Conservation (phyloP, 192 early-diverging fungal genomes). For the Coemansia guatemalensis region DNA sequence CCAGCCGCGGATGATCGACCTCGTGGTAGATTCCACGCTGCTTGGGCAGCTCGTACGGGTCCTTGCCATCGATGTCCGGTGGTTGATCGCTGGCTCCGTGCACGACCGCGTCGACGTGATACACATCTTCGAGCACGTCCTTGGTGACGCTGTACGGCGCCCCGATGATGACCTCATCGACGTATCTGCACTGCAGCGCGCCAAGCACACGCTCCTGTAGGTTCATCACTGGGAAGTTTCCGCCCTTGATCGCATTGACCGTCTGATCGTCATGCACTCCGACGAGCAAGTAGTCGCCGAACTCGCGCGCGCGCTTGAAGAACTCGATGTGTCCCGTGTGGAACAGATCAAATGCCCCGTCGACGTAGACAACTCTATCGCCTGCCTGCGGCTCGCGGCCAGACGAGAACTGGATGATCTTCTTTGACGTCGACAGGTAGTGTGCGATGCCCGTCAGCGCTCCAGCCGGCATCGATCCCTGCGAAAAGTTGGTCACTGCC, state of each 20-base stretch:
- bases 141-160: constrained; percentile 87
- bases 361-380: constrained; percentile 90
- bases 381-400: constrained; percentile 69
- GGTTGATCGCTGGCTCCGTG: constrained; percentile 70
- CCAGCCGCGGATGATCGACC: constrained; percentile 73
- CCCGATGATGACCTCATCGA: constrained; percentile 92
- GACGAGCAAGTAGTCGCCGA: constrained; percentile 90
- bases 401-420: constrained; percentile 89
- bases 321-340: constrained; percentile 96
- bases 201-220: constrained; percentile 90
- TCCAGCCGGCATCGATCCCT: constrained; percentile 31
- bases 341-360: constrained; percentile 96
- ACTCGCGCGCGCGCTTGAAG: constrained; percentile 77
- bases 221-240: constrained; percentile 94
- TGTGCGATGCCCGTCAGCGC: constrained; percentile 70
- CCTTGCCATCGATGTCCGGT: constrained; percentile 69
- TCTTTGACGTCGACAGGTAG: constrained; percentile 83
- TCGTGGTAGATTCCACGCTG: constrained; percentile 73
- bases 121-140: constrained; percentile 82
- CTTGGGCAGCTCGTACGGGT: constrained; percentile 88
- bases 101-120: constrained; percentile 80
- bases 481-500: constrained; percentile 45
- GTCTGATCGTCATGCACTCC: constrained; percentile 92
- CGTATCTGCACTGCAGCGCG: constrained; percentile 90
- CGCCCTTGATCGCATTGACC: constrained; percentile 83